phyloP scores from a whole-genome alignment of 1,139 yeast species.

The Candida sojae region DNA sequence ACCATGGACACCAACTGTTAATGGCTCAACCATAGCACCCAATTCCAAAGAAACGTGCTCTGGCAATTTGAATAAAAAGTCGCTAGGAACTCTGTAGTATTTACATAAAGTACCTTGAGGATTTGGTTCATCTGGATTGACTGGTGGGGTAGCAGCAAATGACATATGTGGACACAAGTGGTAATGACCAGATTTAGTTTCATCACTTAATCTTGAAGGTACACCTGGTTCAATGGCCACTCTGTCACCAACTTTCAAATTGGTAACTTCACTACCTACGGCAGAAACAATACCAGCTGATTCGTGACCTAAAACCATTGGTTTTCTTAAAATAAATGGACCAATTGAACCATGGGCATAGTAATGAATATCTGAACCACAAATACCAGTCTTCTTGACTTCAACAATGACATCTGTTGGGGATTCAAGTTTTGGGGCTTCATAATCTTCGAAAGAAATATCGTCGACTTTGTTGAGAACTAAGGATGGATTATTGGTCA shows the following conservation, averaged over 20 bases:
- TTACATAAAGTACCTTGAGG: slow-evolving; percentile 73
- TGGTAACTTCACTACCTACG: slow-evolving; percentile 61
- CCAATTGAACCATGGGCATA: slow-evolving; percentile 81
- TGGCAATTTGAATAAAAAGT: slow-evolving; percentile 78
- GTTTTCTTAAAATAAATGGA: slow-evolving; percentile 58
- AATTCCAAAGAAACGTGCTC: slow-evolving; percentile 75
- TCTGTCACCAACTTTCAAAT: slow-evolving; percentile 69
- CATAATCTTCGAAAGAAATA: slow-evolving; percentile 64
- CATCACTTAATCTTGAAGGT: slow-evolving; percentile 75
- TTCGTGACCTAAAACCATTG: slow-evolving; percentile 79
- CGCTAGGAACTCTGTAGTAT: slow-evolving; percentile 78
- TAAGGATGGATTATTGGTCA: slow-evolving; percentile 59
- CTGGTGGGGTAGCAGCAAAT: slow-evolving; percentile 81
- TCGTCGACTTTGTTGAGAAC: slow-evolving; percentile 67
- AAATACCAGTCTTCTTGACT: slow-evolving; percentile 77
- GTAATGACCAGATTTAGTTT: slow-evolving; percentile 74
- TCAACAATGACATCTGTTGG: slow-evolving; percentile 74
- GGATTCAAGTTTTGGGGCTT: slow-evolving; percentile 60
- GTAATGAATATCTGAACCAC: slow-evolving; percentile 88
- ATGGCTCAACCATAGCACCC: slow-evolving; percentile 89
- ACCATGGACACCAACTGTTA: slow-evolving; percentile 86
- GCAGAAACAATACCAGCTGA: slow-evolving; percentile 71
- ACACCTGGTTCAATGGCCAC: slow-evolving; percentile 79
- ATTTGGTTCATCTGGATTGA: slow-evolving; percentile 39
- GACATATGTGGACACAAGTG: slow-evolving; percentile 81